Evolutionary conservation across 2,329 filamentous ascomycete genomes (phyloP).

Genomic region (Ceratocystis albifundus): DNA sequence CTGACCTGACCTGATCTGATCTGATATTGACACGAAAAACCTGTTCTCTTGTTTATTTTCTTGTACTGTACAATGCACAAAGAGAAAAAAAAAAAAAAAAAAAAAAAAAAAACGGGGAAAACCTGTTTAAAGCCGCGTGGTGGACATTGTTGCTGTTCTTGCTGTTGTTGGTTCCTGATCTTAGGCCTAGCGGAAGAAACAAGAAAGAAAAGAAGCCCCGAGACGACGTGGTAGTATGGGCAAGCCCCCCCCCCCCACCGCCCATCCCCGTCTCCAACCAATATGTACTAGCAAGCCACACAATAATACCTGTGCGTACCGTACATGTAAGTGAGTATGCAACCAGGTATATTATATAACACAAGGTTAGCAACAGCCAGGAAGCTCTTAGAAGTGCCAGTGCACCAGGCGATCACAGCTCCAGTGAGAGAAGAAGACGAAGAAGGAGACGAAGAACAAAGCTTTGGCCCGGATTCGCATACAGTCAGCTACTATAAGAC

Average conservation of each 20-base stretch:
- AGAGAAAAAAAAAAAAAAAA: not conserved
- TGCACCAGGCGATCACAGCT: conserved; percentile 4
- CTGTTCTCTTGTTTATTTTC: not conserved
- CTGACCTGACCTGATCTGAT: not conserved
- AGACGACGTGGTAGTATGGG: not conserved
- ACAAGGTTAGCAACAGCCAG: not conserved
- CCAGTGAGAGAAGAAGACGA: not conserved
- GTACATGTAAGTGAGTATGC: not conserved
- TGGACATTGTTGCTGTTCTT: not conserved
- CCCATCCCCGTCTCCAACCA: too few species aligned
- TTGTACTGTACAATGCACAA: not conserved
- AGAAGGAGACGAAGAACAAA: not conserved
- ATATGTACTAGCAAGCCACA: not conserved
- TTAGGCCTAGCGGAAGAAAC: not conserved
- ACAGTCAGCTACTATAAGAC: not conserved
- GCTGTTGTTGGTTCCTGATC: not conserved
- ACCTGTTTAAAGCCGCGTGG: conserved; percentile 10
- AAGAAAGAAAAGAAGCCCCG: not conserved
- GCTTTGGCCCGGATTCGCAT: not conserved
- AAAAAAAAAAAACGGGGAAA: not conserved
- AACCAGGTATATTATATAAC: not conserved
- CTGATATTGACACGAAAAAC: not conserved
- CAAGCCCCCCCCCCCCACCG: not conserved
- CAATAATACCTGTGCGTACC: too few species aligned
- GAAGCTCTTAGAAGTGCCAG: not conserved